phyloP scores from a whole-genome alignment of 2,329 filamentous ascomycete genomes.

The Trichoderma asperellum region DNA sequence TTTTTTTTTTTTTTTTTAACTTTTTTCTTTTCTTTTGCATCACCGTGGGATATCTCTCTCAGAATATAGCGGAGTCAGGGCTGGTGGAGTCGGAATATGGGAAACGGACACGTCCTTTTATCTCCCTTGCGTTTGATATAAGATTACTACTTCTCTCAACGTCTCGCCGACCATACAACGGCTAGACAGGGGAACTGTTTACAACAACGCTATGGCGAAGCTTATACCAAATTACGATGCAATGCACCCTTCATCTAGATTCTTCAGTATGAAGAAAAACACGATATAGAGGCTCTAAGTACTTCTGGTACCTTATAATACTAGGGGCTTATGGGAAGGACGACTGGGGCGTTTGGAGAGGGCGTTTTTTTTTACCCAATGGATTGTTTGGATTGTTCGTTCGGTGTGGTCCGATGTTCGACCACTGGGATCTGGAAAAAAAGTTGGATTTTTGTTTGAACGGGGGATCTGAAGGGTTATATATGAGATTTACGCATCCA shows the following conservation, averaged over 20 bases:
- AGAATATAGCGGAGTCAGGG: background rate
- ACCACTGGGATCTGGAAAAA: background rate
- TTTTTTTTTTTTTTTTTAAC: background rate
- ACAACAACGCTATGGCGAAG: background rate
- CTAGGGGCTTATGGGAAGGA: background rate
- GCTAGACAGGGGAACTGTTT: background rate
- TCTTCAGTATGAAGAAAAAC: background rate
- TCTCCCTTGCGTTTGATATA: background rate
- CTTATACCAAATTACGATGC: conserved; percentile 13
- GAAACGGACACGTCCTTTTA: background rate
- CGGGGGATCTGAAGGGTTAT: background rate
- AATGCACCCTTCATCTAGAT: conserved; percentile 13
- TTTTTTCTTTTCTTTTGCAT: background rate
- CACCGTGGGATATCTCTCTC: background rate
- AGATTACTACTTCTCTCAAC: background rate
- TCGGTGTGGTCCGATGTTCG: background rate
- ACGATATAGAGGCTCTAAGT: conserved; percentile 15
- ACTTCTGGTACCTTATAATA: conserved; percentile 7
- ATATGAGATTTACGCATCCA: background rate
- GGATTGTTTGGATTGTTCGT: background rate
- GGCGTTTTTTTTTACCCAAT: background rate
- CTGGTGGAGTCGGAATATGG: background rate
- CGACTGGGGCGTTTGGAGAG: background rate
- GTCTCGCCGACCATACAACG: background rate
- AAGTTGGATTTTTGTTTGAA: background rate